Evolutionary conservation across 805 yeast genomes (phyloP), one percentile per base, ranked within the genome.

Genomic region (Myxozyma melibiosi): DNA sequence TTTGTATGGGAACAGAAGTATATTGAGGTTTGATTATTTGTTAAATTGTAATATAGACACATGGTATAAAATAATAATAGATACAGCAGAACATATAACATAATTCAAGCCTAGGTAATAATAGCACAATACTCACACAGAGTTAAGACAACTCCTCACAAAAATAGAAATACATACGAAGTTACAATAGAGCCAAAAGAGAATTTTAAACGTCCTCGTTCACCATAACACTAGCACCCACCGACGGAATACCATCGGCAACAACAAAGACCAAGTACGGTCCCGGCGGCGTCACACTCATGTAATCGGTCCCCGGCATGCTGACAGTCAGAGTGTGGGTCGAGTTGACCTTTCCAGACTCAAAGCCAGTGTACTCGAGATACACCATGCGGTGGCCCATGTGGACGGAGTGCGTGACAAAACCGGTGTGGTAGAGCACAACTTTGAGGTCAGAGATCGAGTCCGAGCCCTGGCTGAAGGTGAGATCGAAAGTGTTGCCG

Each of bases 311-410:
- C 9, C 50, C 45, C 3, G 62, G 62, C 62, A 58, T 58, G 16
- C 11, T 31, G 37, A 58, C 61, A 11, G 44, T 47, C 39, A 57
- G 11, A 9, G 48, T 49, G 6, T 53, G 58, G 4, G 37, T 48
- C 25, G 56, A 20, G 42, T 44, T 48, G 3, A 34, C 42, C n/a
- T 5, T 16, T 14, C 43, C 51, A 13, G 38, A 24, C 8, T 11
- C 37, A 18, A 58, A 56, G 1, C 54, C 57, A 5, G 38, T 33
- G 22, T 52, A 22, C 25, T 59, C 63, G 14, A 57, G 54, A 28
- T 57, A 59, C 14, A 59, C 33, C 58, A 59, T 48, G n/a, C 62
- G 41, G 13, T 51, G 57, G 27, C 63, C 63, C 63, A 59, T 59
- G 31, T 59, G 63, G 2, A 44, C 30, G 14, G 63, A 57, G 30